Evolutionary conservation across 2,329 filamentous ascomycete genomes (phyloP).

Genomic region (Sclerotinia minor): DNA sequence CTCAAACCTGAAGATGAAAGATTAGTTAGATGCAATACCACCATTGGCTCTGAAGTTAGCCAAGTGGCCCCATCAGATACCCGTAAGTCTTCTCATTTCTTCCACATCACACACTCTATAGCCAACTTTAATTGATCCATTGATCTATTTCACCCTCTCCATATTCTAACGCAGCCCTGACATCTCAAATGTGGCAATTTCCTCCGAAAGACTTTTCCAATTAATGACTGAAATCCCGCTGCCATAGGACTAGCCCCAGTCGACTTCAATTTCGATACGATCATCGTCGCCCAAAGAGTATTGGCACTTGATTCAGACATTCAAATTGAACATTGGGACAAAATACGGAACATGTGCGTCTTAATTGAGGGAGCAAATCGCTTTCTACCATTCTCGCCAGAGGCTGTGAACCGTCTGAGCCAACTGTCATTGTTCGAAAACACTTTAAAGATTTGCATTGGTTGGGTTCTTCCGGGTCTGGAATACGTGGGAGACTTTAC

Average conservation of each 20-base stretch:
- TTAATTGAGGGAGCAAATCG: too few species aligned
- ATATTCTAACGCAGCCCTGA: not conserved
- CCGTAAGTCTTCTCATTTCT: not conserved
- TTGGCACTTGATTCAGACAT: not conserved
- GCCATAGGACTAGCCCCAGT: not conserved
- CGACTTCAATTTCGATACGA: slow-evolving; percentile 7
- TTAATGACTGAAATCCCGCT: not conserved
- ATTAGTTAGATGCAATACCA: not conserved
- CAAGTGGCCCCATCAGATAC: not conserved
- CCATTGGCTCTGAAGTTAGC: not conserved
- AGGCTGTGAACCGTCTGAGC: not conserved
- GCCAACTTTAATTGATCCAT: not conserved
- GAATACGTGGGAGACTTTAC: not conserved
- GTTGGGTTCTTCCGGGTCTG: not conserved
- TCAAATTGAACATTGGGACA: not conserved
- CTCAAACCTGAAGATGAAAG: too few species aligned
- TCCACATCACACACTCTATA: not conserved
- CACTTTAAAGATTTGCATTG: too few species aligned
- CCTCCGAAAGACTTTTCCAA: not conserved
- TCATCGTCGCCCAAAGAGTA: not conserved
- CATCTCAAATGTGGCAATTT: not conserved
- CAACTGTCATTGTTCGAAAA: not conserved
- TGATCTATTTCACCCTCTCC: not conserved
- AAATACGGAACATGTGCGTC: not conserved
- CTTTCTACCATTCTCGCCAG: not conserved